A percentile compares a stretch with the other conserved stretches of the same genome.
Evolutionary conservation across 108 stramenopile genomes (phyloP).

Genomic region (Skeletonema menzelii): DNA sequence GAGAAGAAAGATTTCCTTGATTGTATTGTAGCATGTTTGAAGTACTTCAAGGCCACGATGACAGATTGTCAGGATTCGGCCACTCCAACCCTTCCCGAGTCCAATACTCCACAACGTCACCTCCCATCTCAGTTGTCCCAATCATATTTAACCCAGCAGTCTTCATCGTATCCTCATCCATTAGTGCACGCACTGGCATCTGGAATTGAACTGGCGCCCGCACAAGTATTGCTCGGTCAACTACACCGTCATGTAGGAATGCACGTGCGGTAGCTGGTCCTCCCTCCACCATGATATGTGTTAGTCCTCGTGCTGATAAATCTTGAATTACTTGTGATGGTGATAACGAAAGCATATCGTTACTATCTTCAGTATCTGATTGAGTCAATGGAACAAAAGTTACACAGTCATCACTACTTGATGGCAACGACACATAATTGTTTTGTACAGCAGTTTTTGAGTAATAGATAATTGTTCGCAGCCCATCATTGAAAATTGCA

Average conservation of each 20-base stretch:
- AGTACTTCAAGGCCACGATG: constrained; percentile 52
- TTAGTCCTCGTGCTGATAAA: constrained; percentile 38
- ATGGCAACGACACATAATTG: neutral
- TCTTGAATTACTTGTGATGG: constrained; percentile 39
- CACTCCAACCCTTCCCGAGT: constrained; percentile 53
- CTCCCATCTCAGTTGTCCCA: constrained; percentile 39
- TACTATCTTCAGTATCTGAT: neutral
- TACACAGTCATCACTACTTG: constrained; percentile 4
- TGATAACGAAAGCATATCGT: constrained; percentile 28
- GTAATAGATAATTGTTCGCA: constrained; percentile 62
- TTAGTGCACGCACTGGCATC: constrained; percentile 50
- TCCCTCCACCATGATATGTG: constrained; percentile 88
- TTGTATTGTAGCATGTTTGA: too few relatives aligned
- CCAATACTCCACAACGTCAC: constrained; percentile 71
- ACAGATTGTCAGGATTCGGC: constrained; percentile 49
- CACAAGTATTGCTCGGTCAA: constrained; percentile 77
- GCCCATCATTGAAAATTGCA: constrained; percentile 60
- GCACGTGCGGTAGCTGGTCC: constrained; percentile 69
- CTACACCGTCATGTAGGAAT: constrained; percentile 56
- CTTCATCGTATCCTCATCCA: constrained; percentile 42
- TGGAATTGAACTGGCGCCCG: constrained; percentile 59
- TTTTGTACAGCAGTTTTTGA: neutral
- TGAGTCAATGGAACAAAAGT: constrained; percentile 26
- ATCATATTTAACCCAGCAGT: constrained; percentile 63
- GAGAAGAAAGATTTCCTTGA: neutral